Evolutionary conservation across 148 eudicot species (phyloP).

Genomic region (Silene uniflora): DNA sequence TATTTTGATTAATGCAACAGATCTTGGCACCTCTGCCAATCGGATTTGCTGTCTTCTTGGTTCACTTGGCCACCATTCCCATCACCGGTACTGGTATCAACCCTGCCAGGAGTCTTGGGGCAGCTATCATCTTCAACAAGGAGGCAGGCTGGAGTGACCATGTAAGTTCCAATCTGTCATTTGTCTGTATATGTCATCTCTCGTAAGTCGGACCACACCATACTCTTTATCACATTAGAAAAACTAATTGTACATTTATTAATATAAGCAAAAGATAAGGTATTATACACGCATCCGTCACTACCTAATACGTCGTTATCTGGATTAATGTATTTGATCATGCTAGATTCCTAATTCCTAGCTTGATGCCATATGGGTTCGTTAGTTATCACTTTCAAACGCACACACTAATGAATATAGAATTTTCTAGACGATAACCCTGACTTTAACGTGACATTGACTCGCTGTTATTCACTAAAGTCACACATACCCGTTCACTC

Average conservation of each 20-base stretch:
- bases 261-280: background rate
- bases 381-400: constrained; percentile 4
- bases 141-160: constrained; percentile 56
- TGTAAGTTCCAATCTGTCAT: constrained; percentile 30
- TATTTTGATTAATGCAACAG: constrained; percentile 25
- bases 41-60: constrained; percentile 68
- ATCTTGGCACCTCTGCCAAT: constrained; percentile 67
- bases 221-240: background rate
- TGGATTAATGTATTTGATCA: background rate
- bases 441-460: background rate
- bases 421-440: background rate
- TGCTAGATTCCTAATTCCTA: constrained; percentile 15
- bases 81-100: constrained; percentile 65
- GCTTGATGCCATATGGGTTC: constrained; percentile 18
- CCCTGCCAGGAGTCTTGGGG: constrained; percentile 69
- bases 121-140: constrained; percentile 61
- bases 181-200: background rate
- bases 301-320: constrained; percentile 15
- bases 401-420: background rate
- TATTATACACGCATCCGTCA: constrained; percentile 4
- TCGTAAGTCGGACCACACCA: constrained; percentile 11
- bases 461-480: too few species aligned
- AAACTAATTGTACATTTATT: background rate
- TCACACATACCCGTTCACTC: too few species aligned
- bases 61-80: constrained; percentile 72